Conservation (phyloP, 805 yeast genomes). For the Novakomyces olei region DNA sequence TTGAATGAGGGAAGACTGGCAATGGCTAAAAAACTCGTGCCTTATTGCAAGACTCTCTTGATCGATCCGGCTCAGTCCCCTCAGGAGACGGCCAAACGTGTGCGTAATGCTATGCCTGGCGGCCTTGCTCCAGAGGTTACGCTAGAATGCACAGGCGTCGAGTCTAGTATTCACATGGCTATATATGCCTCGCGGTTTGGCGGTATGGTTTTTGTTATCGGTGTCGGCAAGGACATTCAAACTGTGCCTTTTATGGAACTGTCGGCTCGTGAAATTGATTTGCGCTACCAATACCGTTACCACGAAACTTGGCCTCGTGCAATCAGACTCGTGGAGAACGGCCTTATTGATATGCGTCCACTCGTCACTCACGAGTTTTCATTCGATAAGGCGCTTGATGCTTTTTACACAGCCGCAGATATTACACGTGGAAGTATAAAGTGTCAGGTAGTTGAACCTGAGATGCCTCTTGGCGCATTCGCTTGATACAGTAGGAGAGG, state of each 20-base stretch:
- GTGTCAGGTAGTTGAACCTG: constrained; percentile 23
- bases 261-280: constrained; percentile 29
- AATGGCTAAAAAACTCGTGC: constrained; percentile 26
- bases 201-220: constrained; percentile 27
- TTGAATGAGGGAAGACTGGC: constrained; percentile 23
- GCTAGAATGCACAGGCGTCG: constrained; percentile 35
- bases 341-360: constrained; percentile 18
- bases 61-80: constrained; percentile 23
- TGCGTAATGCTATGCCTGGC: constrained; percentile 17
- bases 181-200: constrained; percentile 26
- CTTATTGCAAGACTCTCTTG: constrained; percentile 24
- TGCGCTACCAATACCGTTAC: constrained; percentile 31
- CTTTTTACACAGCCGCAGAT: constrained; percentile 22
- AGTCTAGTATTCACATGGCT: constrained; percentile 24
- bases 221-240: constrained; percentile 29
- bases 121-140: constrained; percentile 24
- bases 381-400: constrained; percentile 26
- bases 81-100: constrained; percentile 14
- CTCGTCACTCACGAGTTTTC: constrained; percentile 29
- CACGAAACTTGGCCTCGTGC: constrained; percentile 37
- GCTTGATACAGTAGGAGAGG: too few species aligned
- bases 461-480: too few species aligned
- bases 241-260: constrained; percentile 34
- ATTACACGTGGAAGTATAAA: constrained; percentile 26
- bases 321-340: constrained; percentile 25